Base-by-base conservation (phyloP, 106 monocot species). In the Ottelia alismoides region DNA sequence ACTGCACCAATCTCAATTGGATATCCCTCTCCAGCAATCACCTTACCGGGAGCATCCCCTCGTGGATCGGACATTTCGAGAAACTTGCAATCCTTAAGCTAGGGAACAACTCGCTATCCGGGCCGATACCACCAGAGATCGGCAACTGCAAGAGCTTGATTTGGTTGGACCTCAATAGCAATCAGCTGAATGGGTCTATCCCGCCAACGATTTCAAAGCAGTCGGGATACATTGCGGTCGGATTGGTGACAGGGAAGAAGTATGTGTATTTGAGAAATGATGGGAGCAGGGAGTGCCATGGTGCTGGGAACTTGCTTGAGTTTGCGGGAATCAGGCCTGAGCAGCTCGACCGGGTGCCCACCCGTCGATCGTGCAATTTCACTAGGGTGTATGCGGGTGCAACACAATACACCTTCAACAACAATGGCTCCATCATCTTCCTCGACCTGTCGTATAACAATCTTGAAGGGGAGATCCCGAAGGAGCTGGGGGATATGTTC, bases 391-490 rank as follows among this genome's bases (percentile, higher is more conserved):
- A 92, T 53, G 76, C 81, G 75, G 91, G 91, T 27, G 85, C 52
- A 67, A 81, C 85, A 0, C 78, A 72, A 49, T 81, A 80, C 57
- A 92, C 91, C 12, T 92, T 92, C 76, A 85, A 78, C 66, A 81
- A 92, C 70, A 92, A 92, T 57, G 91, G 91, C 23, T 78, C 91
- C 5, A 85, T 92, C 71, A 85, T 92, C 55, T 92, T 92, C 47
- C 78, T 92, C 20, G 91, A 92, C 56, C 64, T 92, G 14, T 85
- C 85, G 6, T 92, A 78, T 61, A 92, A 92, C 47, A 49, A 67
- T 54, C 75, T 92, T 6, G 49, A 57, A 2, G 81, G 76, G 1
- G 27, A 46, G 52, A 85, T 85, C 26, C 81, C 85, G 1, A 70
- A 65, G 53, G 81, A 85, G 61, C 25, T 92, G 4, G 91, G 78